phyloP scores from a whole-genome alignment of 2,329 filamentous ascomycete species.

The Aspergillus bombycis region DNA sequence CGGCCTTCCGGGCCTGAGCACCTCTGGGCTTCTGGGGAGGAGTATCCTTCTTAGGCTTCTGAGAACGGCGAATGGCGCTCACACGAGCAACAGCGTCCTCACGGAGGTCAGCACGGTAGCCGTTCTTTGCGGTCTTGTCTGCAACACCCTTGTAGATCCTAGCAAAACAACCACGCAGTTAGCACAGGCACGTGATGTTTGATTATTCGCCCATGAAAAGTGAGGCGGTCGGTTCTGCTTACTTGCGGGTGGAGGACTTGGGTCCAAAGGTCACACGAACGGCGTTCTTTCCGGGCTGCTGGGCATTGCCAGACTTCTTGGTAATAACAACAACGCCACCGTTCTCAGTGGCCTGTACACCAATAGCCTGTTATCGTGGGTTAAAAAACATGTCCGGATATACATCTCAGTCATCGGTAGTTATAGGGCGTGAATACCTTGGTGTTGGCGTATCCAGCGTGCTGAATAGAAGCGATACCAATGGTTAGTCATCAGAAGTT shows the following conservation, averaged over 20 bases:
- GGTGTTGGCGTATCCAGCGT: slow-evolving; percentile 90
- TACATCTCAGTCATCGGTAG: background rate
- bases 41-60: slow-evolving; percentile 76
- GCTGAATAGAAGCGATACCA: slow-evolving; percentile 52
- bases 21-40: slow-evolving; percentile 77
- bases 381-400: background rate
- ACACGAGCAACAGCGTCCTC: slow-evolving; percentile 80
- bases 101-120: slow-evolving; percentile 82
- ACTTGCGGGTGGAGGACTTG: slow-evolving; percentile 79
- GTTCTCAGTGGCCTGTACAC: slow-evolving; percentile 74
- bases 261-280: slow-evolving; percentile 70
- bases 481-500: slow-evolving; percentile 26
- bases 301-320: slow-evolving; percentile 76
- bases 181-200: slow-evolving; percentile 15
- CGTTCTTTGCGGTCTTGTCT: slow-evolving; percentile 76
- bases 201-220: background rate
- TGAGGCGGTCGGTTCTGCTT: slow-evolving; percentile 40
- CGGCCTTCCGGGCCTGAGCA: slow-evolving; percentile 74
- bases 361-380: slow-evolving; percentile 69
- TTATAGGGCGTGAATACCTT: slow-evolving; percentile 64
- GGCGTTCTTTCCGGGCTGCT: slow-evolving; percentile 72
- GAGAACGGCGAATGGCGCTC: slow-evolving; percentile 78
- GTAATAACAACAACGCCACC: slow-evolving; percentile 77
- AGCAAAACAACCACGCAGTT: slow-evolving; percentile 12
- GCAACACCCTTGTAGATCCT: slow-evolving; percentile 91